Base-by-base conservation (phyloP, 2,329 filamentous ascomycete species). In the Ceratocystis albifundus region DNA sequence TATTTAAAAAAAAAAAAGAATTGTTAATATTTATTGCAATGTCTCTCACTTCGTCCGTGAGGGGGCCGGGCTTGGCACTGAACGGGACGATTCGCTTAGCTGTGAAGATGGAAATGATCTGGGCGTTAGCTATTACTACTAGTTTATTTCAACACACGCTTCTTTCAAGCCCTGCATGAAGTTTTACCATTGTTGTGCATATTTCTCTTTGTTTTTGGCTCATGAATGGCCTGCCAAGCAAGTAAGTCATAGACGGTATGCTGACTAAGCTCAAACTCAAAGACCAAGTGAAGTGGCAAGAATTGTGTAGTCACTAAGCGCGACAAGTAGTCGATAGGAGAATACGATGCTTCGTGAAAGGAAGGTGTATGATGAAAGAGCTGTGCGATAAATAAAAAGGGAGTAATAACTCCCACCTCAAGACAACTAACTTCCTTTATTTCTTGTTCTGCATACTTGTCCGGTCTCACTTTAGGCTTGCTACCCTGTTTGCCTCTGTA, bases 71-170 rank as follows among this genome's bases (percentile, higher is more conserved):
- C 17, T 28, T 61, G 50, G 48, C 20, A 55, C 61, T 50, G 65
- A 66, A 66, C 61, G 65, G 61, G 46, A 64, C 65, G 46, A 48
- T 32, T 59, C 36, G 15, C 30, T 15, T 15, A 20, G 28, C 22
- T 20, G 28, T 50, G 44, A 50, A 48, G 17, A 20, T n/a, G 15
- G 36, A 41, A 41, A 41, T 63, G 61, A 30, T 59, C 6, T 22
- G 20, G 17, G 7, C 5, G 20, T 41, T 22, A 3, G 20, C 25
- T 62, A 44, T 20, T 22, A 44, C n/a, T 8, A 22, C n/a, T n/a
- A 22, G 7, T 62, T 22, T 4, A 12, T 25, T 50, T 20, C 25
- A 25, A n/a, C 12, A 50, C 25, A 50, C n/a, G 25, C 8, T 20
- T 50, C 48, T 57, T 30, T 28, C 53, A 32, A 41, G 36, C 36